Evolutionary conservation across 805 yeast species (phyloP), one percentile per base, ranked within the genome.

Genomic region (Trichomonascus vanleenenianus): DNA sequence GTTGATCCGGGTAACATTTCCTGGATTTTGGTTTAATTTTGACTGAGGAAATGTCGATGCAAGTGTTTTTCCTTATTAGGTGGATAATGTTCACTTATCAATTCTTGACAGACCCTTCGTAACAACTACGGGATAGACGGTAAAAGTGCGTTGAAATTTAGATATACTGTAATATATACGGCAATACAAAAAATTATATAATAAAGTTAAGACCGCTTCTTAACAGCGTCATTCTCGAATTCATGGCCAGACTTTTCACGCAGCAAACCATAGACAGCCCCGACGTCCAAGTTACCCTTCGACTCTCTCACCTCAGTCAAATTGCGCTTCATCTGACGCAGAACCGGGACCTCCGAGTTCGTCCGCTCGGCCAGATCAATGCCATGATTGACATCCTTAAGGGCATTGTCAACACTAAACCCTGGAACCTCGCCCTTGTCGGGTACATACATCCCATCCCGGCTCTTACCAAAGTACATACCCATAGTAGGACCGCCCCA

Each of bases 161-260:
- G 4, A 22, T 5, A 22, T 8, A 4, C 27, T 22, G 4, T 22
- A n/a, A 4, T 22, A 4, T 10, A 31, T 31, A 31, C 10, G n/a
- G 10, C 10, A 31, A 12, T 31, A 6, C 10, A 31, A 12, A 12
- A 10, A 4, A 5, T 12, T 31, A 31, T 11, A 5, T 12, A 10
- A 31, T n/a, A 14, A 6, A 6, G 5, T 31, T 31, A 31, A 15
- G 18, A 11, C 18, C 43, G 34, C 9, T 18, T 30, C 44, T 51
- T 50, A 19, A 53, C 53, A 10, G 50, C 48, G 2, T 54, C 56
- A 42, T 51, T 54, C 32, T 52, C 57, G 42, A 57, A 59, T 2
- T 56, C 60, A 5, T 58, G 48, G 2, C 63, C 63, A 16, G 63
- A 60, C 30, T 46, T 34, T 43, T 48, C 42, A 18, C 63, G 50